phyloP scores from a whole-genome alignment of 1,284 basidiomycete species.

The Stygiomarasmius scandens region DNA sequence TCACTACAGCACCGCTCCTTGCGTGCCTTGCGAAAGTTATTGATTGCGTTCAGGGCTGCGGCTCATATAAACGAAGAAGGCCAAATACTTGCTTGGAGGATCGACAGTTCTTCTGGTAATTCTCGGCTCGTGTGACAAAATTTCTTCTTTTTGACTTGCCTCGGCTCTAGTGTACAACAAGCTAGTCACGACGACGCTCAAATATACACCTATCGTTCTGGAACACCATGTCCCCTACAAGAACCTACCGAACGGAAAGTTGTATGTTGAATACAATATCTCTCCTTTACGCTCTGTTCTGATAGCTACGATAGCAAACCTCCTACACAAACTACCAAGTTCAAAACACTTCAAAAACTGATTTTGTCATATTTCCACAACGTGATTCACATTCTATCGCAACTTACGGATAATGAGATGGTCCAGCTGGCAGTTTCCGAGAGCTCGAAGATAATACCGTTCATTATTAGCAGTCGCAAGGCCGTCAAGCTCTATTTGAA shows the following conservation, averaged over 20 bases:
- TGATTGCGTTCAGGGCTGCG: slow-evolving; percentile 89
- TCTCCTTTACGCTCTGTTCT: slow-evolving; percentile 7
- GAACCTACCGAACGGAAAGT: slow-evolving; percentile 79
- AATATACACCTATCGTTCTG: slow-evolving; percentile 91
- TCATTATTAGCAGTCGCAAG: slow-evolving; percentile 82
- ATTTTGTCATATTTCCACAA: slow-evolving; percentile 91
- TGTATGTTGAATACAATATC: slow-evolving; percentile 54
- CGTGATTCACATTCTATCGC: slow-evolving; percentile 75
- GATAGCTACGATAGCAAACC: slow-evolving; percentile 59
- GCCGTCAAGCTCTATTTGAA: slow-evolving; percentile 85
- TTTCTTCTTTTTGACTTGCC: neutral
- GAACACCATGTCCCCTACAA: slow-evolving; percentile 89
- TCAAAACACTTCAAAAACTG: slow-evolving; percentile 84
- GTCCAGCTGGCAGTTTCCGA: slow-evolving; percentile 79
- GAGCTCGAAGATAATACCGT: slow-evolving; percentile 86
- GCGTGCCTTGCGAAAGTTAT: slow-evolving; percentile 80
- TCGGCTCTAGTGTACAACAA: slow-evolving; percentile 92
- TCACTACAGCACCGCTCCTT: slow-evolving; percentile 77
- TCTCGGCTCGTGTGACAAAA: slow-evolving; percentile 1
- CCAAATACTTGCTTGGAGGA: slow-evolving; percentile 76
- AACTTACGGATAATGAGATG: slow-evolving; percentile 72
- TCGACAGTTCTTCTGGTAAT: slow-evolving; percentile 76
- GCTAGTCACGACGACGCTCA: slow-evolving; percentile 84
- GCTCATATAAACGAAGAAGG: slow-evolving; percentile 89
- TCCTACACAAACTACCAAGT: slow-evolving; percentile 73